A percentile compares a stretch with the other conserved stretches of the same genome.
Conservation (phyloP, 2,329 filamentous ascomycete species). For the Fusarium scirpi region DNA sequence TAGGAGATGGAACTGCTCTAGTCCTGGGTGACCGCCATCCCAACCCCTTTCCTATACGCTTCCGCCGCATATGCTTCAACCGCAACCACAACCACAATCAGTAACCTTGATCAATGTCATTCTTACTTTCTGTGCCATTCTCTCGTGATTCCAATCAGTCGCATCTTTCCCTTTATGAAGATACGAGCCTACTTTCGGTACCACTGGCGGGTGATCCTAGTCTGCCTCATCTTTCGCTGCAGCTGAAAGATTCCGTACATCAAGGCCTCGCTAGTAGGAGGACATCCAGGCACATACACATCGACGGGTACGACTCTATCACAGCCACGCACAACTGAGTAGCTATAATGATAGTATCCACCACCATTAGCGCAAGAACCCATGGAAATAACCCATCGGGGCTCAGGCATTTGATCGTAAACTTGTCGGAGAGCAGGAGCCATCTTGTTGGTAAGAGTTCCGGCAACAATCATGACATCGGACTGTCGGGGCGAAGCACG, state of each 20-base stretch:
- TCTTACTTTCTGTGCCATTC: background rate
- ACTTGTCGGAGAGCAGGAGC: constrained; percentile 88
- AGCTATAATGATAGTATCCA: constrained; percentile 89
- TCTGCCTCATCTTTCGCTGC: constrained; percentile 79
- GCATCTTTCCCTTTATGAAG: background rate
- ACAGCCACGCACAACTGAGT: constrained; percentile 75
- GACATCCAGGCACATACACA: constrained; percentile 82
- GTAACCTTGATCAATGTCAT: background rate
- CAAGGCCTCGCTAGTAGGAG: constrained; percentile 70
- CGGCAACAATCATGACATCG: constrained; percentile 94
- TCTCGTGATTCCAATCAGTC: background rate
- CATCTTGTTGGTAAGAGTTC: constrained; percentile 97
- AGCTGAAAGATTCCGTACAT: constrained; percentile 80
- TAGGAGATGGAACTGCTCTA: constrained; percentile 6
- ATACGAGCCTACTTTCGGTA: constrained; percentile 63
- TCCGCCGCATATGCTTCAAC: background rate
- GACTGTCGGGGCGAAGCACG: constrained; percentile 87
- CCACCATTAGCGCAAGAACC: constrained; percentile 87
- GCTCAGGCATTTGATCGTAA: constrained; percentile 96
- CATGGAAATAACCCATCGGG: constrained; percentile 87
- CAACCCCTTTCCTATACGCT: background rate
- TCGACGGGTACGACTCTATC: constrained; percentile 84
- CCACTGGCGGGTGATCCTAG: constrained; percentile 68
- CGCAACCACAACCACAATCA: background rate
- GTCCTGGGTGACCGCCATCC: background rate